These are phyloP conservation scores for Microsporum canis DNA, from an alignment of 2,329 filamentous ascomycete species.

Conservation along the genomic window DNA sequence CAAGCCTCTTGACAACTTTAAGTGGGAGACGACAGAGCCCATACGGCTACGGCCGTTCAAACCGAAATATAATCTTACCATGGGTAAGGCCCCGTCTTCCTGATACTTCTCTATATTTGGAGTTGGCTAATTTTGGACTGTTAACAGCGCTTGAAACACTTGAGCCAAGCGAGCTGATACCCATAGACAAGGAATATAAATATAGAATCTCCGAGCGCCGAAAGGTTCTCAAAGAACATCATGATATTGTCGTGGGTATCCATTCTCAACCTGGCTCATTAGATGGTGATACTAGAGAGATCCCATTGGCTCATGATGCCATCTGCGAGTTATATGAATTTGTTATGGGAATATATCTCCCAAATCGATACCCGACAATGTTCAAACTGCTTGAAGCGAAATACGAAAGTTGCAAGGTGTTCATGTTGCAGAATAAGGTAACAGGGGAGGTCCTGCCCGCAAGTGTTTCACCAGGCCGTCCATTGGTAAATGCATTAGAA, in stretches of 20 bases:
- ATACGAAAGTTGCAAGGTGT: constrained; percentile 18
- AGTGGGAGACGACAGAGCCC: constrained; percentile 42
- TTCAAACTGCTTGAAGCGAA: constrained; percentile 31
- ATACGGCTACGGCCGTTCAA: constrained; percentile 48
- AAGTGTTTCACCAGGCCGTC: constrained; percentile 21
- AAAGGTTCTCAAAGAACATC: constrained; percentile 36
- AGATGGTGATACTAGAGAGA: constrained; percentile 20
- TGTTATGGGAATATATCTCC: constrained; percentile 45
- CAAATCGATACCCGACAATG: constrained; percentile 45
- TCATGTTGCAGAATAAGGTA: constrained; percentile 36
- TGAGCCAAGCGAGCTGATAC: constrained; percentile 44
- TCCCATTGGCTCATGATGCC: constrained; percentile 33
- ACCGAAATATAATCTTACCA: constrained; percentile 51
- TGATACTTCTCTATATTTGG: not conserved
- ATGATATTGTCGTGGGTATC: constrained; percentile 31
- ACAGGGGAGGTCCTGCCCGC: constrained; percentile 35
- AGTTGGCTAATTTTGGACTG: not conserved
- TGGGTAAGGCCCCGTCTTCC: constrained; percentile 39
- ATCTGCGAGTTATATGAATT: constrained; percentile 48
- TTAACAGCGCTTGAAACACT: constrained; percentile 42
- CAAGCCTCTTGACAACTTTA: constrained; percentile 38
- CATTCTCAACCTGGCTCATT: constrained; percentile 12
- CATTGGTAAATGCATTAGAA: constrained; percentile 34
- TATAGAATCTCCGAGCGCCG: constrained; percentile 41
- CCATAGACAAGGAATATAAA: constrained; percentile 49